These are phyloP conservation scores for Gracilaria vermiculophylla DNA, from an alignment of 23 red algal genomes.

Conservation along the genomic window DNA sequence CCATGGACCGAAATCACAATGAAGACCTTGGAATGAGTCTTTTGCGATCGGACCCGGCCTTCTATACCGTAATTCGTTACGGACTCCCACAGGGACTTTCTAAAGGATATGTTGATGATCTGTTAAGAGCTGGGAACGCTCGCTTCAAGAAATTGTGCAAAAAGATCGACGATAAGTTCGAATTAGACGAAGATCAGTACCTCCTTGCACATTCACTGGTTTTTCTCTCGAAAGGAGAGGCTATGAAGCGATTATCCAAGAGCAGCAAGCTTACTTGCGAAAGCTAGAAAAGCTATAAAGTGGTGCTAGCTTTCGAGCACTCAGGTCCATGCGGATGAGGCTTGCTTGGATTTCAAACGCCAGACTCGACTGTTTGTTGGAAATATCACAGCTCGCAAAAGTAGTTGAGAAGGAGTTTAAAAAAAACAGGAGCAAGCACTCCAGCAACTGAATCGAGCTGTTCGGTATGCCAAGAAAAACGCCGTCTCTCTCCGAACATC, in stretches of 20 bases:
- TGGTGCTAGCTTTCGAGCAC: neutral
- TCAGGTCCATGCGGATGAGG: slow-evolving; percentile 58
- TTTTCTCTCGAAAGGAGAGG: neutral
- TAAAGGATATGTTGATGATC: slow-evolving; percentile 40
- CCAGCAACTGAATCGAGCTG: slow-evolving; percentile 24
- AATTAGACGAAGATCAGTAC: slow-evolving; percentile 30
- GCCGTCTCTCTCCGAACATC: neutral
- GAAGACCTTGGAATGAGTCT: neutral
- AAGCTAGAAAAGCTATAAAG: slow-evolving; percentile 31
- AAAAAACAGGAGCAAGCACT: neutral
- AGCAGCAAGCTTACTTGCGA: slow-evolving; percentile 17
- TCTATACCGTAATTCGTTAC: neutral
- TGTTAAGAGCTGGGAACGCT: slow-evolving; percentile 11
- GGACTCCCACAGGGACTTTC: neutral
- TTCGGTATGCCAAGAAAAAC: neutral
- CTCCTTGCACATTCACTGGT: slow-evolving; percentile 34
- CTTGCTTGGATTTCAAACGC: slow-evolving; percentile 48
- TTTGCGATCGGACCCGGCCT: neutral
- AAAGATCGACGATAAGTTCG: neutral
- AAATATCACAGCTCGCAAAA: slow-evolving; percentile 35
- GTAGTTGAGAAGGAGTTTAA: slow-evolving; percentile 24
- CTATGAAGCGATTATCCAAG: neutral
- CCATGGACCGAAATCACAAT: neutral
- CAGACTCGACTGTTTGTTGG: slow-evolving; percentile 41
- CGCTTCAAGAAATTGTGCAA: neutral